These are phyloP conservation scores for Scopulariopsis brevicaulis DNA, from an alignment of 2,329 filamentous ascomycete species.

Conservation along the genomic window DNA sequence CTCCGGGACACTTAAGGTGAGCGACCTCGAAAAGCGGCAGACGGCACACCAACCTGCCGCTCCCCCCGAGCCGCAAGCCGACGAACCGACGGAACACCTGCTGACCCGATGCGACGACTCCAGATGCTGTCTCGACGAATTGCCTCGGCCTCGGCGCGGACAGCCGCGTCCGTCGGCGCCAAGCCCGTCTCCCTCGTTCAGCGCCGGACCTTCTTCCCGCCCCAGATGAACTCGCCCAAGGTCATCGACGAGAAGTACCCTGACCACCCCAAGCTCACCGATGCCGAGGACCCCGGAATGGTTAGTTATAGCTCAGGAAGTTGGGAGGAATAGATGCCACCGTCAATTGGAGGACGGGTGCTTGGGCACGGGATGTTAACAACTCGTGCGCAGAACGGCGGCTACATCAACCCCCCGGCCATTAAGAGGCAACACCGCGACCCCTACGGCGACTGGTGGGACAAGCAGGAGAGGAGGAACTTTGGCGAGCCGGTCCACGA, in stretches of 20 bases:
- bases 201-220: slow-evolving; percentile 45
- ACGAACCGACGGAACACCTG: not conserved
- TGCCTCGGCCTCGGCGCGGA: slow-evolving; percentile 24
- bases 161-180: slow-evolving; percentile 15
- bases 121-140: slow-evolving; percentile 54
- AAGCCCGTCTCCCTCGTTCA: slow-evolving; percentile 38
- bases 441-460: slow-evolving; percentile 90
- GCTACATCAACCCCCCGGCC: slow-evolving; percentile 66
- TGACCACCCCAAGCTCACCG: slow-evolving; percentile 33
- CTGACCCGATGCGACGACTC: not conserved
- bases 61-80: not conserved
- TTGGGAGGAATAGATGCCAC: slow-evolving; percentile 9
- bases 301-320: slow-evolving; percentile 27
- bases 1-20: slow-evolving; percentile 1
- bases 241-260: slow-evolving; percentile 41
- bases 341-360: slow-evolving; percentile 9
- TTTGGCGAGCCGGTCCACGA: slow-evolving; percentile 95
- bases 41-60: too few relatives aligned
- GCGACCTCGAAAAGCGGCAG: not conserved
- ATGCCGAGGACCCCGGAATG: slow-evolving; percentile 56
- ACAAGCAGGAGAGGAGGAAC: slow-evolving; percentile 93
- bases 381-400: slow-evolving; percentile 55
- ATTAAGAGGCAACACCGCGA: slow-evolving; percentile 89
- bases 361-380: not conserved
- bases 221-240: slow-evolving; percentile 31